phyloP scores from a whole-genome alignment of 495 filamentous ascomycete genomes.

The Lasiosphaeriaceae sp. region DNA sequence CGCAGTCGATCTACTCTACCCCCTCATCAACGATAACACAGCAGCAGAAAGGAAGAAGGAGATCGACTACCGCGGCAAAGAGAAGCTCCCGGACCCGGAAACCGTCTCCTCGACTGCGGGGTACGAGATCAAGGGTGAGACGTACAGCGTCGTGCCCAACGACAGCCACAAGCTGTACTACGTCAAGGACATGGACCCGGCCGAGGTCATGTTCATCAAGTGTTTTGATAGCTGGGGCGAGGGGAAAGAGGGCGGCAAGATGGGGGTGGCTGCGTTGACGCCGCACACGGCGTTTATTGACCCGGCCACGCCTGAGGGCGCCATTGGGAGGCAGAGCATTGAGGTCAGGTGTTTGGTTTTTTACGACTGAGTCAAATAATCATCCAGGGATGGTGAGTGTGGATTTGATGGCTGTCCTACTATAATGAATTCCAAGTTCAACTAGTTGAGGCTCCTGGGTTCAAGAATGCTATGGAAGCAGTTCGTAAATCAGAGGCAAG shows the following conservation, averaged over 20 bases:
- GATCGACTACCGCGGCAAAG: slow-evolving; percentile 37
- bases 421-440: too few species aligned
- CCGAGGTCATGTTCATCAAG: slow-evolving; percentile 75
- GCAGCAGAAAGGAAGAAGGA: slow-evolving; percentile 2
- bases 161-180: slow-evolving; percentile 68
- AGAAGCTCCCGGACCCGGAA: slow-evolving; percentile 24
- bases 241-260: slow-evolving; percentile 36
- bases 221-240: slow-evolving; percentile 72
- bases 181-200: slow-evolving; percentile 71
- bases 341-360: slow-evolving; percentile 84
- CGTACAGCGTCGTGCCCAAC: slow-evolving; percentile 60
- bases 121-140: slow-evolving; percentile 57
- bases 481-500: too few species aligned
- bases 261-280: slow-evolving; percentile 57
- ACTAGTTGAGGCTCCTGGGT: too few species aligned
- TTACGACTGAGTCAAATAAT: slow-evolving; percentile 40
- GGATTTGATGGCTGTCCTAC: too few species aligned
- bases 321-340: slow-evolving; percentile 72
- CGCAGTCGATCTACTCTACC: slow-evolving; percentile 67
- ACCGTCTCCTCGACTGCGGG: slow-evolving; percentile 29
- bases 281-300: slow-evolving; percentile 84
- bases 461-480: too few species aligned
- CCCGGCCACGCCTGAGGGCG: slow-evolving; percentile 59
- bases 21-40: slow-evolving; percentile 35
- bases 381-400: too few species aligned